Evolutionary conservation across 108 stramenopile species (phyloP), one percentile per base, ranked within the genome.

Genomic region (Cyclotella sp.): DNA sequence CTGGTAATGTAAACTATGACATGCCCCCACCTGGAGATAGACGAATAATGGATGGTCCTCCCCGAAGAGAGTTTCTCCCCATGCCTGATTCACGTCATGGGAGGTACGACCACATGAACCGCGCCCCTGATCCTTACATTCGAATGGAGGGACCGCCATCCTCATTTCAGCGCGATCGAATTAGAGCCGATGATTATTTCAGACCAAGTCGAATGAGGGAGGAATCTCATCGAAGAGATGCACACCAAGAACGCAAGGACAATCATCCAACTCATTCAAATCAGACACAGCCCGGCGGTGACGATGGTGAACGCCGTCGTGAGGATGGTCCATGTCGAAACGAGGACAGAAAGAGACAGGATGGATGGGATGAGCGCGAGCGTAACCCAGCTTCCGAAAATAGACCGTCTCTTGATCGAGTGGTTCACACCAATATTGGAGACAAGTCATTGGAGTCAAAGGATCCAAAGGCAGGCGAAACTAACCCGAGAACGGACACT

Each of bases 331-430:
- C 7, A 22, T 55, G 9, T 21, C n/a, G 55, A 55, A 21, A 24
- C 8, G 55, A 55, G 21, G 55, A 55, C 24, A 55, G 24, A 12
- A 12, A 12, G 5, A 55, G 55, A 55, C 24, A n/a, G 1, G 13
- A 55, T 55, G 55, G 55, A 4, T 55, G 55, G 55, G 21, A 55
- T 12, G 22, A 55, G n/a, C 55, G 55, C 8, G 55, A 55, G 55
- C 55, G 34, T 34, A 5, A 5, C 34, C 6, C 34, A 2, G 34
- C 34, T 34, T 34, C 34, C 6, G 34, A 34, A 34, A 34, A 34
- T 34, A 34, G 34, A 34, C 6, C 34, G 2, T 34, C 34, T 34
- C 34, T 2, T 34, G 34, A 34, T 34, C 34, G 34, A 34, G 34
- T 34, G 34, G 34, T n/a, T n/a, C n/a, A 34, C 34, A 34, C 34